phyloP scores from a whole-genome alignment of 2,329 filamentous ascomycete genomes.

The Stachybotrys chlorohalonatus region DNA sequence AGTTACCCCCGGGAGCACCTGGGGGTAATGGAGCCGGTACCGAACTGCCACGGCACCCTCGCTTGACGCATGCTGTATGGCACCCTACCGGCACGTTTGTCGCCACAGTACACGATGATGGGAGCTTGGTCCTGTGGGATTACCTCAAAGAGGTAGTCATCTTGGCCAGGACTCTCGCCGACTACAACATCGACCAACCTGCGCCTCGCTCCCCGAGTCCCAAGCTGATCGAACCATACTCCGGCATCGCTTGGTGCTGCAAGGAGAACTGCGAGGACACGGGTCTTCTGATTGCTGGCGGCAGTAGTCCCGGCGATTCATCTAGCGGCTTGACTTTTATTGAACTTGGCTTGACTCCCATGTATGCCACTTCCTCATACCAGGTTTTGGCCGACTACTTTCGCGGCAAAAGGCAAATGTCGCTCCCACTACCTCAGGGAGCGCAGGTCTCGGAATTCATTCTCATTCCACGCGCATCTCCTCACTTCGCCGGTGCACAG shows the following conservation, averaged over 20 bases:
- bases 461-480: conserved; percentile 71
- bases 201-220: conserved; percentile 40
- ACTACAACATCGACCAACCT: conserved; percentile 64
- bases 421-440: conserved; percentile 67
- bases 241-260: conserved; percentile 82
- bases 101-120: conserved; percentile 80
- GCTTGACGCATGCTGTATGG: conserved; percentile 78
- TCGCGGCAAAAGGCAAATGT: conserved; percentile 61
- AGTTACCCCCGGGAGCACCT: conserved; percentile 70
- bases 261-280: conserved; percentile 93
- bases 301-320: conserved; percentile 55
- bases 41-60: conserved; percentile 58
- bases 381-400: conserved; percentile 73
- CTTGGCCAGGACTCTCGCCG: conserved; percentile 71
- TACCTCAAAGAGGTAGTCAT: conserved; percentile 77
- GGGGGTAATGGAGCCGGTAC: conserved; percentile 64
- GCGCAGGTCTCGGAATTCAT: conserved; percentile 74
- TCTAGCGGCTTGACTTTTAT: conserved; percentile 79
- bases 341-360: conserved; percentile 79
- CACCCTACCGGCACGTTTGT: conserved; percentile 91
- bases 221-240: conserved; percentile 63
- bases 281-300: conserved; percentile 77
- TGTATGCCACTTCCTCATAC: conserved; percentile 88
- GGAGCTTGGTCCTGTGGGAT: conserved; percentile 91
- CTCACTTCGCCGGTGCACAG: conserved; percentile 79